Conservation (phyloP, 164 flowering plant species). For the Brasenia schreberi region DNA sequence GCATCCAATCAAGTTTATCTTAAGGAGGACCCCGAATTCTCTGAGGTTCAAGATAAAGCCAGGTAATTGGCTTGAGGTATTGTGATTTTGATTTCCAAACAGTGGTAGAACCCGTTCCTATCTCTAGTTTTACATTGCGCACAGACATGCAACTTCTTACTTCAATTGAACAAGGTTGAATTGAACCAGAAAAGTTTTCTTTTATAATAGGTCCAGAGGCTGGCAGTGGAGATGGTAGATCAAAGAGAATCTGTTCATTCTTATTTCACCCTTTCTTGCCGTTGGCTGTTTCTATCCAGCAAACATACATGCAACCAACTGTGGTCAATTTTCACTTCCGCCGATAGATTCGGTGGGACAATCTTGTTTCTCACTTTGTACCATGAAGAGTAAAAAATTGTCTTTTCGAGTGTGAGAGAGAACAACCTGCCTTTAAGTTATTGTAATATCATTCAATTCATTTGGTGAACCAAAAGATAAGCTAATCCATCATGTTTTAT, state of each 20-base stretch:
- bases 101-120: background rate
- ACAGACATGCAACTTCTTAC: background rate
- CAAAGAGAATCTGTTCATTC: conserved; percentile 68
- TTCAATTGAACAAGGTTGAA: background rate
- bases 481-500: background rate
- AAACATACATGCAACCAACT: conserved; percentile 67
- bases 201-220: conserved; percentile 59
- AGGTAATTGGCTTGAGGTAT: conserved; percentile 24
- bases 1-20: conserved; percentile 85
- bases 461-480: background rate
- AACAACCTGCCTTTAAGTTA: background rate
- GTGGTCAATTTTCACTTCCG: conserved; percentile 88
- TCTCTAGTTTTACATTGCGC: background rate
- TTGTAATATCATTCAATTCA: background rate
- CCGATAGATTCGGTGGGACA: background rate
- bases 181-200: background rate
- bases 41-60: conserved; percentile 89
- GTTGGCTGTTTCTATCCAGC: conserved; percentile 78
- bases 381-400: background rate
- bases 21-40: conserved; percentile 50
- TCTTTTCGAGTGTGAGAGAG: background rate
- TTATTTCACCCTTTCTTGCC: conserved; percentile 88
- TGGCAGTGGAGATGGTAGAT: conserved; percentile 53
- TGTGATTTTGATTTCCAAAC: background rate
- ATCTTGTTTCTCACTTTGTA: background rate